Conservation (phyloP, 2,329 filamentous ascomycete genomes). For the Fusarium chaquense region DNA sequence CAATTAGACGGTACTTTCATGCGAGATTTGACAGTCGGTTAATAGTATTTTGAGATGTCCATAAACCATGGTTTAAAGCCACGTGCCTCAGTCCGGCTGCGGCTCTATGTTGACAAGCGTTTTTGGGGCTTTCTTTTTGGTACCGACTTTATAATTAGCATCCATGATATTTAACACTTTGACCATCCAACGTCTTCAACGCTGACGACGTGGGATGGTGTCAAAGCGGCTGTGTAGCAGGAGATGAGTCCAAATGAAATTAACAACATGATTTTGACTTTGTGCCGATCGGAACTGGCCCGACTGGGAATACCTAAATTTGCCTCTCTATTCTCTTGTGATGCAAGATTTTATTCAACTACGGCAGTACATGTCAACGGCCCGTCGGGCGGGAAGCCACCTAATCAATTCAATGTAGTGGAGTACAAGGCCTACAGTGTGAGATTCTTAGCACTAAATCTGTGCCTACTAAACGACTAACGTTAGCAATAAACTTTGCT, state of each 20-base stretch:
- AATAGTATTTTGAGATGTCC: neutral
- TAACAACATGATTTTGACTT: neutral
- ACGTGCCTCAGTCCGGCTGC: slow-evolving; percentile 43
- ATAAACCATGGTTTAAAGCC: slow-evolving; percentile 27
- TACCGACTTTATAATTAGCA: slow-evolving; percentile 2
- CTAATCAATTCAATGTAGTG: slow-evolving; percentile 29
- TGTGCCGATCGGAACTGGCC: neutral
- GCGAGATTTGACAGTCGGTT: slow-evolving; percentile 18
- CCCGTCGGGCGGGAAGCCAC: slow-evolving; percentile 40
- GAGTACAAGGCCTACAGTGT: slow-evolving; percentile 17
- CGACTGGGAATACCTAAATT: neutral
- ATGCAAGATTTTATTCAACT: slow-evolving; percentile 25
- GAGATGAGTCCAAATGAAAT: neutral
- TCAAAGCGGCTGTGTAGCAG: slow-evolving; percentile 20
- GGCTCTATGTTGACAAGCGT: slow-evolving; percentile 31
- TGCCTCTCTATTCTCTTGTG: slow-evolving; percentile 2
- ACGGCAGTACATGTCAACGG: slow-evolving; percentile 36
- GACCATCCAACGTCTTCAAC: slow-evolving; percentile 29
- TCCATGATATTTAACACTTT: slow-evolving; percentile 24
- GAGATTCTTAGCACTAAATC: neutral
- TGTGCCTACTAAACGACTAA: neutral
- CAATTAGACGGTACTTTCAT: slow-evolving; percentile 38
- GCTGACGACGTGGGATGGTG: slow-evolving; percentile 17
- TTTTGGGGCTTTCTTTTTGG: neutral
- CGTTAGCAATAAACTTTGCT: slow-evolving; percentile 13